Evolutionary conservation across 1,139 yeast genomes (phyloP).

Genomic region (Groenewaldozyma sp.): DNA sequence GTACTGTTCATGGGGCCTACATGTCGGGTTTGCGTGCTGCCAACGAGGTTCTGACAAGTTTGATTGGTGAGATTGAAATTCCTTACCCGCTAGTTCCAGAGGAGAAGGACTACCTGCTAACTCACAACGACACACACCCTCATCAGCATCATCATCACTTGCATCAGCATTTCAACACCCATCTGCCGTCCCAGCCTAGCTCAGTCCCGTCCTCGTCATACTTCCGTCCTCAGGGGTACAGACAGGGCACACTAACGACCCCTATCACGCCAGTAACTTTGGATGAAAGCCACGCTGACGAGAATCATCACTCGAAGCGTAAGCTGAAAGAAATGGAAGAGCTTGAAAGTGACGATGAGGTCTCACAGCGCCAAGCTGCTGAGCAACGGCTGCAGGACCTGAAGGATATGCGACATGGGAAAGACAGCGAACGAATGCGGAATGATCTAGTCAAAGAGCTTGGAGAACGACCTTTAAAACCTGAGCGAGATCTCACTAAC

Average conservation of each 20-base stretch:
- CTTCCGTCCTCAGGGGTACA: neutral
- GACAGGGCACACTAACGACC: neutral
- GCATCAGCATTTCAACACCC: neutral
- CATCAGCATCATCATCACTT: conserved; percentile 3
- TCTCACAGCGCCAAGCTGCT: conserved; percentile 1
- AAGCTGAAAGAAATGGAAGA: neutral
- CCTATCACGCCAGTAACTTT: neutral
- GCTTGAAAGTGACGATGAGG: conserved; percentile 1
- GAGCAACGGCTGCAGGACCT: conserved; percentile 16
- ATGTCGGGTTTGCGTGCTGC: conserved; percentile 37
- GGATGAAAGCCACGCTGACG: neutral
- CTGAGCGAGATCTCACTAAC: conserved; percentile 33
- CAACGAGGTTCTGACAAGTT: conserved; percentile 32
- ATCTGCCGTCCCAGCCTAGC: neutral
- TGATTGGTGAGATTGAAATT: conserved; percentile 33
- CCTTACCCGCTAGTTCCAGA: conserved; percentile 32
- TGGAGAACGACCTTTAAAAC: conserved; percentile 33
- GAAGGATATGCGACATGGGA: conserved; percentile 17
- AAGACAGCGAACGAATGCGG: conserved; percentile 29
- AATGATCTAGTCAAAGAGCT: conserved; percentile 28
- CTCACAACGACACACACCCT: conserved; percentile 1
- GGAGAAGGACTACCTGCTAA: conserved; percentile 9
- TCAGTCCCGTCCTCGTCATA: neutral
- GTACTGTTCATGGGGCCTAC: conserved; percentile 39
- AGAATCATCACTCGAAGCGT: neutral